phyloP scores from a whole-genome alignment of 148 eudicot genomes.

The Polygonum aviculare region DNA sequence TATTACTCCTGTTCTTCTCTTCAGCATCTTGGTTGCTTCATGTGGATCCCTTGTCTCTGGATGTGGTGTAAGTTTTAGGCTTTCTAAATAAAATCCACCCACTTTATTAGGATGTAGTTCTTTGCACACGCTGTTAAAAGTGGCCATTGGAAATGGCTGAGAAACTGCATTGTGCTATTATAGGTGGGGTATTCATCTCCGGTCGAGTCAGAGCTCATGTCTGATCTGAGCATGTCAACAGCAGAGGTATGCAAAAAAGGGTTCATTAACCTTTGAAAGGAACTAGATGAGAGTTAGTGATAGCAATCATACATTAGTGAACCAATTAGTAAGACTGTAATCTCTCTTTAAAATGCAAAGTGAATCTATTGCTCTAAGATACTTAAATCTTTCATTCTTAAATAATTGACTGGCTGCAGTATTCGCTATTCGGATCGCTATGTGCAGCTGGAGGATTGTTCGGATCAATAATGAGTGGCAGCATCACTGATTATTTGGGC shows the following conservation, averaged over 20 bases:
- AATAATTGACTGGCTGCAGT: conserved; percentile 14
- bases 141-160: too few species aligned
- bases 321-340: too few species aligned
- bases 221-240: conserved; percentile 12
- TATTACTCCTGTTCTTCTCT: conserved; percentile 22
- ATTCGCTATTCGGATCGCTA: conserved; percentile 30
- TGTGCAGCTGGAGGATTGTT: conserved; percentile 19
- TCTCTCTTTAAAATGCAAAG: too few species aligned
- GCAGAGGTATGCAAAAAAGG: conserved; percentile 3
- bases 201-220: conserved; percentile 11
- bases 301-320: too few species aligned
- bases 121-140: too few species aligned
- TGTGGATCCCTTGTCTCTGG: conserved; percentile 33
- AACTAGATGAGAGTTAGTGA: too few species aligned
- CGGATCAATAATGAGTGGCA: conserved; percentile 24
- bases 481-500: conserved; percentile 26
- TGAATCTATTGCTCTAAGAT: too few species aligned
- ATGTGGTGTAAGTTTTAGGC: conserved; percentile 24
- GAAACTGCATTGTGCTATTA: background rate
- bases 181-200: conserved; percentile 20
- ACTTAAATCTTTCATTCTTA: too few species aligned
- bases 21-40: conserved; percentile 28
- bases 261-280: too few species aligned
- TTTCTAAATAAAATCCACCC: background rate
- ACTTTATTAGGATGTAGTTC: too few species aligned